A percentile compares a stretch with the other conserved stretches of the same genome.
Evolutionary conservation across 2,329 filamentous ascomycete species (phyloP).

Genomic region (Fonsecaea pedrosoi): DNA sequence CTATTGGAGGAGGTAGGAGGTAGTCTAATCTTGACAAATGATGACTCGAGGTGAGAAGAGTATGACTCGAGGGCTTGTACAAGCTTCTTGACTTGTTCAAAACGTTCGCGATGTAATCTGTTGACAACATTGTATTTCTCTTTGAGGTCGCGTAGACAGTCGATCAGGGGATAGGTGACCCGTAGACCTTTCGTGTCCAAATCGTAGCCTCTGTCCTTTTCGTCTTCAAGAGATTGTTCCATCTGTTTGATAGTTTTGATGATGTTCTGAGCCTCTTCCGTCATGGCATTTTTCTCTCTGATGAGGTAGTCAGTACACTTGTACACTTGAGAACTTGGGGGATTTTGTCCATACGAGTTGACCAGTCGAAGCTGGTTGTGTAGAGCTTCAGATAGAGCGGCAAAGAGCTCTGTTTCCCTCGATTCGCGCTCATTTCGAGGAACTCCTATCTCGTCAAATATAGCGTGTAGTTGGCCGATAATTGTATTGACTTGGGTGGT

Average conservation of each 20-base stretch:
- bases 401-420: slow-evolving; percentile 91
- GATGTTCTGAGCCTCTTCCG: slow-evolving; percentile 85
- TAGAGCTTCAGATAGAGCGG: slow-evolving; percentile 86
- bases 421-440: slow-evolving; percentile 88
- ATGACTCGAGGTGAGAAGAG: slow-evolving; percentile 89
- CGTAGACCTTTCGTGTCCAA: slow-evolving; percentile 71
- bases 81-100: slow-evolving; percentile 95
- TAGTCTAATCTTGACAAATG: slow-evolving; percentile 83
- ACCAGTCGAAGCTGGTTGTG: slow-evolving; percentile 88
- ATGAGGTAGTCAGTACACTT: slow-evolving; percentile 26
- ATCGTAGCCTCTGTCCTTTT: slow-evolving; percentile 68
- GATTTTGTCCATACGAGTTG: slow-evolving; percentile 60
- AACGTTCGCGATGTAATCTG: slow-evolving; percentile 86
- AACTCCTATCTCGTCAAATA: slow-evolving; percentile 99
- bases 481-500: slow-evolving; percentile 95
- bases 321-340: slow-evolving; percentile 1
- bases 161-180: slow-evolving; percentile 81
- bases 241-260: slow-evolving; percentile 90
- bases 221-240: slow-evolving; percentile 85
- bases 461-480: slow-evolving; percentile 86
- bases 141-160: slow-evolving; percentile 79
- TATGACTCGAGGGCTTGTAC: slow-evolving; percentile 94
- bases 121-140: slow-evolving; percentile 83
- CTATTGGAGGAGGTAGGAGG: slow-evolving; percentile 81
- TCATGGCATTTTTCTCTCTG: slow-evolving; percentile 85